These are phyloP conservation scores for Zalaria sp. DNA, from an alignment of 2,329 filamentous ascomycete species.

Conservation along the genomic window DNA sequence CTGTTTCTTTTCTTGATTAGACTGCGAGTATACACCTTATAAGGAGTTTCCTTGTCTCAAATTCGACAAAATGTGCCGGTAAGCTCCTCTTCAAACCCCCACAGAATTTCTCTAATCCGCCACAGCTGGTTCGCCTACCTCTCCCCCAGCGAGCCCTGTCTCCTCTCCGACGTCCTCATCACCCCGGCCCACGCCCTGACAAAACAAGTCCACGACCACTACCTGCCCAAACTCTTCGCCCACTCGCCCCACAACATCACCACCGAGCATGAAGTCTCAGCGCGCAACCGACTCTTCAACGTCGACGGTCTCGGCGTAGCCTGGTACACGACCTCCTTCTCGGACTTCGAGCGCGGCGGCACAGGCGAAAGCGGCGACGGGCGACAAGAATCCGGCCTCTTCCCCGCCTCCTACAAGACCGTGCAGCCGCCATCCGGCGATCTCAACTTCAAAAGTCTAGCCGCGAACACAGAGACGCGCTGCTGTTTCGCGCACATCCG, in stretches of 20 bases:
- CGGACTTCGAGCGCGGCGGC: constrained; percentile 22
- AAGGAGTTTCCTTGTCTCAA: neutral
- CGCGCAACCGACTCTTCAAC: constrained; percentile 39
- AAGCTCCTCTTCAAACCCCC: constrained; percentile 3
- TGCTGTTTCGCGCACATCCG: constrained; percentile 41
- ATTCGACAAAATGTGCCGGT: constrained; percentile 17
- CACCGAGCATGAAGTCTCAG: constrained; percentile 29
- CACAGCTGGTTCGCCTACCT: constrained; percentile 44
- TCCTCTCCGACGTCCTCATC: constrained; percentile 41
- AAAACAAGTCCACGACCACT: constrained; percentile 38
- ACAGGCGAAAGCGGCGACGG: constrained; percentile 13
- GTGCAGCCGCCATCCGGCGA: constrained; percentile 38
- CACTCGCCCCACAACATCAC: constrained; percentile 21
- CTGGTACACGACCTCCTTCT: constrained; percentile 36
- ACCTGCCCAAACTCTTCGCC: constrained; percentile 37
- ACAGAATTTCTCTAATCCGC: constrained; percentile 5
- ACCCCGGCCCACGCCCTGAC: constrained; percentile 27
- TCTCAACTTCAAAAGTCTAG: constrained; percentile 38
- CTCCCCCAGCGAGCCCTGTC: constrained; percentile 36
- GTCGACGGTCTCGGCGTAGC: constrained; percentile 42
- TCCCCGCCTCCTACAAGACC: constrained; percentile 38
- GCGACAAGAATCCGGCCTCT: constrained; percentile 19
- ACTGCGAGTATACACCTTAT: no score
- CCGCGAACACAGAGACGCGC: constrained; percentile 34
- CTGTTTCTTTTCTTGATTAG: neutral